Percentiles rank a stretch among this genome's conserved stretches.
These are phyloP conservation scores for Physaria fendleri DNA, from an alignment of 345 rosid species.

Conservation along the genomic window DNA sequence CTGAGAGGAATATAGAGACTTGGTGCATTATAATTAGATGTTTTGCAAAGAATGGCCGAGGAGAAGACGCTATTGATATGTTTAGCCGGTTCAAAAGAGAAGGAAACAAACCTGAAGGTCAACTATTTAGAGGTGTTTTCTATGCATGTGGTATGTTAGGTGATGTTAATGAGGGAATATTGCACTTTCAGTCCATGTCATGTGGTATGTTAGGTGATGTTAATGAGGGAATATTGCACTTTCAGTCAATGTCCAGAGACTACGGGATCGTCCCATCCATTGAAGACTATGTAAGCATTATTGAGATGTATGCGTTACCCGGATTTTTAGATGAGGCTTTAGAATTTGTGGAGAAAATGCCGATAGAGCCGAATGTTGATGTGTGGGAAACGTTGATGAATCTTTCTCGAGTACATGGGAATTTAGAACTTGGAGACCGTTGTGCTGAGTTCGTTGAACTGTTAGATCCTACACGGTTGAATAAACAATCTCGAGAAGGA, in stretches of 20 bases:
- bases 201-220: too few species aligned
- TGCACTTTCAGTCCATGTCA: constrained; percentile 71
- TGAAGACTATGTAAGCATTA: constrained; percentile 55
- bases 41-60: constrained; percentile 63
- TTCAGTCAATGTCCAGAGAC: constrained; percentile 58
- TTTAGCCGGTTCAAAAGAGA: constrained; percentile 55
- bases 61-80: constrained; percentile 79
- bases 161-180: constrained; percentile 64
- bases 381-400: constrained; percentile 83
- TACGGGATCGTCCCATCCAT: constrained; percentile 52
- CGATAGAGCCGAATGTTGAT: constrained; percentile 47
- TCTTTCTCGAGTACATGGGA: constrained; percentile 62
- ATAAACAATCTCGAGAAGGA: constrained; percentile 57
- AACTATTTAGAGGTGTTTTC: constrained; percentile 50
- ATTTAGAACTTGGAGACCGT: constrained; percentile 66
- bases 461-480: constrained; percentile 53
- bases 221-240: constrained; percentile 67
- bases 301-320: constrained; percentile 57
- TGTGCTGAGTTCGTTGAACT: constrained; percentile 61
- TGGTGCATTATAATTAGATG: constrained; percentile 63
- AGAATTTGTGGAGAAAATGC: constrained; percentile 63
- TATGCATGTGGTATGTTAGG: constrained; percentile 57
- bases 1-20: constrained; percentile 41
- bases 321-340: constrained; percentile 78
- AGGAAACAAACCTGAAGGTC: constrained; percentile 52